Conservation (phyloP, 768 basidiomycete species). For the Rhodotorula taiwanensis region DNA sequence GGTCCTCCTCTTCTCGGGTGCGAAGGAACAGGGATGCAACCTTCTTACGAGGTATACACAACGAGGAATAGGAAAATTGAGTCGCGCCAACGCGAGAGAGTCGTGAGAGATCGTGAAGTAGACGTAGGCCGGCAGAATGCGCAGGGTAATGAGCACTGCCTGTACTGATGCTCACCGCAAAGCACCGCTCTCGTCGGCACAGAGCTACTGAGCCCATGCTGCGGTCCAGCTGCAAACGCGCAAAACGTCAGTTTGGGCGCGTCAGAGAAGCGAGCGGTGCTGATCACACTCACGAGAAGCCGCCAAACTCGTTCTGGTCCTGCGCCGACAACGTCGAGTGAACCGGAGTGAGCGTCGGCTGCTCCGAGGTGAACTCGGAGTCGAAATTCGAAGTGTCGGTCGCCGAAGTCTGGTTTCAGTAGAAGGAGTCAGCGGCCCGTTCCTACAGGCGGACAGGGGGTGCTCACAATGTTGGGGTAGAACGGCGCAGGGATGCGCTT, state of each 20-base stretch:
- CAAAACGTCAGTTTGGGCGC: constrained; percentile 89
- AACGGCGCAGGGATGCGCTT: constrained; percentile 97
- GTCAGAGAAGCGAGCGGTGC: constrained; percentile 84
- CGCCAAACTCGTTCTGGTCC: constrained; percentile 84
- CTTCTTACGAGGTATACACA: too few relatives aligned
- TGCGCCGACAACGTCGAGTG: constrained; percentile 82
- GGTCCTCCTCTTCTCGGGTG: too few relatives aligned
- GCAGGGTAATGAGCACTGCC: too few relatives aligned
- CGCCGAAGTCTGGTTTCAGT: constrained; percentile 37
- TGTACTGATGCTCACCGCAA: too few relatives aligned
- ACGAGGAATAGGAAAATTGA: too few relatives aligned
- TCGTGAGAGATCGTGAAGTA: too few relatives aligned
- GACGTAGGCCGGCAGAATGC: too few relatives aligned
- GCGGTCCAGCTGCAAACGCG: constrained; percentile 38
- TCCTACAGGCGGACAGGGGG: too few relatives aligned
- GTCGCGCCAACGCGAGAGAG: too few relatives aligned
- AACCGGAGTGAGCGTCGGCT: constrained; percentile 94
- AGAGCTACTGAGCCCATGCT: not conserved
- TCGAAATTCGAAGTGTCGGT: constrained; percentile 66
- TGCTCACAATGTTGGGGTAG: constrained; percentile 84
- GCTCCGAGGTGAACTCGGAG: constrained; percentile 92
- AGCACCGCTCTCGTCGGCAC: too few relatives aligned
- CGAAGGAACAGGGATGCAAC: too few relatives aligned
- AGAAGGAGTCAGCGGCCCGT: constrained; percentile 37
- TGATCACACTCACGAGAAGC: constrained; percentile 55